Conservation (phyloP, 2,329 filamentous ascomycete genomes). For the Stagonosporopsis rhizophila region DNA sequence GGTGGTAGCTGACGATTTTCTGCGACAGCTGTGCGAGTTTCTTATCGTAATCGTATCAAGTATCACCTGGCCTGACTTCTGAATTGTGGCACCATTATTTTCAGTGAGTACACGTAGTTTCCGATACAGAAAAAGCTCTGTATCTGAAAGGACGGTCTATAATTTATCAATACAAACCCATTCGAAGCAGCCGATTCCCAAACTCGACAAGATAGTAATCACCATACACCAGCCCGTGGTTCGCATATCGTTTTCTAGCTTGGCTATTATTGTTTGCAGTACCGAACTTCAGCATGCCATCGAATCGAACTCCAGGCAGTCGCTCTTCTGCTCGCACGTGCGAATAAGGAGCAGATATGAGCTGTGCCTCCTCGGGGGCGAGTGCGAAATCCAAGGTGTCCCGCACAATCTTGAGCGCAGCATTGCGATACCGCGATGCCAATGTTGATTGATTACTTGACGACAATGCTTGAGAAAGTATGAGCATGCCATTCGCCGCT, state of each 20-base stretch:
- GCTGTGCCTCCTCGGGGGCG: constrained; percentile 28
- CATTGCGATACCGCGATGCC: constrained; percentile 26
- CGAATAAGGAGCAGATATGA: constrained; percentile 22
- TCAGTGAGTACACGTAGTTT: background rate
- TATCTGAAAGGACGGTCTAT: background rate
- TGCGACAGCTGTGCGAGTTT: background rate
- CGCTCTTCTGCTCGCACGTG: constrained; percentile 26
- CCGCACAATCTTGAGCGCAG: constrained; percentile 25
- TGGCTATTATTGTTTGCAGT: constrained; percentile 56
- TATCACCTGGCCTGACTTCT: background rate
- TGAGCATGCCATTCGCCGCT: constrained; percentile 49
- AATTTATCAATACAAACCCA: constrained; percentile 23
- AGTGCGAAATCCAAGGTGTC: constrained; percentile 36
- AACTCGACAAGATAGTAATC: constrained; percentile 56
- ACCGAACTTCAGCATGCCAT: constrained; percentile 55
- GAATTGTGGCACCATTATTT: too few relatives aligned
- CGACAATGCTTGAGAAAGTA: constrained; percentile 24
- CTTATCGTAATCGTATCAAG: background rate
- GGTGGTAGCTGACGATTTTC: too few relatives aligned
- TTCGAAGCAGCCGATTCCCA: constrained; percentile 51
- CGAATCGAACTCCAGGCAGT: constrained; percentile 35
- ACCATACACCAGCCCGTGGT: constrained; percentile 56
- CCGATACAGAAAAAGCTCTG: background rate
- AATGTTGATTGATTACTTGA: constrained; percentile 45
- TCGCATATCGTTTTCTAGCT: constrained; percentile 50